phyloP scores from a whole-genome alignment of 441 rosid genomes.

The Aleurites moluccanus region DNA sequence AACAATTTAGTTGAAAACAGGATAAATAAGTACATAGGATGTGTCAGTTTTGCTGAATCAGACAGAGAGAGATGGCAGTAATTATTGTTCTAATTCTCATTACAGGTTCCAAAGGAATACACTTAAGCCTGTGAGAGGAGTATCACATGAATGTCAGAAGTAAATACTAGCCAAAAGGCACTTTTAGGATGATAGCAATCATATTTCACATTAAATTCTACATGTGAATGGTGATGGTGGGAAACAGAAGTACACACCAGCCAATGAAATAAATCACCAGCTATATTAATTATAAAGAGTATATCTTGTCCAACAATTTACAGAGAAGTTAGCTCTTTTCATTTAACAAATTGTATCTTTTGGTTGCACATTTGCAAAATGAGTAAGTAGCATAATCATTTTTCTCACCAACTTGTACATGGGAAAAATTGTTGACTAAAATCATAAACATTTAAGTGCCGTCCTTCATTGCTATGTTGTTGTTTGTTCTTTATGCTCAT shows the following conservation, averaged over 20 bases:
- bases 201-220: not conserved
- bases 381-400: not conserved
- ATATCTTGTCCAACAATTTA: not conserved
- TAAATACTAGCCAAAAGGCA: not conserved
- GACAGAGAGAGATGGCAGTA: not conserved
- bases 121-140: not conserved
- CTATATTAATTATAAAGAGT: not conserved
- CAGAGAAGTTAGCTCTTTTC: not conserved
- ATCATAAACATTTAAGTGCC: not conserved
- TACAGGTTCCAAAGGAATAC: not conserved
- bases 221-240: not conserved
- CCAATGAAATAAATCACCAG: not conserved
- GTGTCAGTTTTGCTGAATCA: not conserved
- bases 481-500: slow-evolving; percentile 5
- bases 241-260: too few relatives aligned
- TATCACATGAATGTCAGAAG: not conserved
- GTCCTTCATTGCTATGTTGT: not conserved
- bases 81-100: not conserved
- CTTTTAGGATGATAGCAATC: not conserved
- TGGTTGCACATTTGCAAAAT: not conserved
- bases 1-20: not conserved
- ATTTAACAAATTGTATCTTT: not conserved
- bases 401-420: not conserved
- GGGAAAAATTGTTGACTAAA: not conserved
- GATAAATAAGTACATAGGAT: not conserved